phyloP scores from a whole-genome alignment of 805 yeast species.

The Candida insectorum region DNA sequence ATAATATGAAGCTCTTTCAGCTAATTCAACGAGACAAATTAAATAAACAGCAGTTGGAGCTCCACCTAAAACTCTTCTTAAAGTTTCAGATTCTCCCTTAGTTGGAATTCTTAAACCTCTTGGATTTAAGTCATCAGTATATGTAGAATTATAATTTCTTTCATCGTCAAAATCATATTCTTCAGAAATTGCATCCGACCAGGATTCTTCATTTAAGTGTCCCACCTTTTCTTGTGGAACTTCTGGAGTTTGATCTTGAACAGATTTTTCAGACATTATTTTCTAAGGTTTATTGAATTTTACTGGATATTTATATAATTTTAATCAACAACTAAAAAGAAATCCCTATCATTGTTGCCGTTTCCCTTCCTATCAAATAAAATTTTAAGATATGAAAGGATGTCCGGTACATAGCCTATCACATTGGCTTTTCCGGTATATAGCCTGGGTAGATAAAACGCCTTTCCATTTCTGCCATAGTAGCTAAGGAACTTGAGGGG shows the following conservation, averaged over 20 bases:
- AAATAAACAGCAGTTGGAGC: slow-evolving; percentile 50
- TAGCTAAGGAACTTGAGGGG: no score
- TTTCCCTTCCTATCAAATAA: not conserved
- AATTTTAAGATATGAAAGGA: no score
- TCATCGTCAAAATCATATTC: slow-evolving; percentile 21
- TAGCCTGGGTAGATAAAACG: no score
- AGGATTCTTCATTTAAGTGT: slow-evolving; percentile 8
- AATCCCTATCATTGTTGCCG: not conserved
- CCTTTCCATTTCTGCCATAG: no score
- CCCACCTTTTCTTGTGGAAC: slow-evolving; percentile 2
- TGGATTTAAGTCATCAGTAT: slow-evolving; percentile 33
- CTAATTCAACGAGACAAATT: slow-evolving; percentile 49
- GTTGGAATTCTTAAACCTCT: slow-evolving; percentile 36
- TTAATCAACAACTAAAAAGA: not conserved
- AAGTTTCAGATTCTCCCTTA: slow-evolving; percentile 18
- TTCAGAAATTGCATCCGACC: slow-evolving; percentile 12
- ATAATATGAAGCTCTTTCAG: slow-evolving; percentile 55
- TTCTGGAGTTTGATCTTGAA: not conserved
- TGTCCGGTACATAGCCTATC: no score
- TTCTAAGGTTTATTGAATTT: no score
- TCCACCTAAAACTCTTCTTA: slow-evolving; percentile 40
- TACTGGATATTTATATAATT: no score
- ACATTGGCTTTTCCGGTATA: no score
- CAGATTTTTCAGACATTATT: no score
- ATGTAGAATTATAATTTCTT: slow-evolving; percentile 18